Conservation (phyloP, 83 land plant genomes). For the Picea mariana region DNA sequence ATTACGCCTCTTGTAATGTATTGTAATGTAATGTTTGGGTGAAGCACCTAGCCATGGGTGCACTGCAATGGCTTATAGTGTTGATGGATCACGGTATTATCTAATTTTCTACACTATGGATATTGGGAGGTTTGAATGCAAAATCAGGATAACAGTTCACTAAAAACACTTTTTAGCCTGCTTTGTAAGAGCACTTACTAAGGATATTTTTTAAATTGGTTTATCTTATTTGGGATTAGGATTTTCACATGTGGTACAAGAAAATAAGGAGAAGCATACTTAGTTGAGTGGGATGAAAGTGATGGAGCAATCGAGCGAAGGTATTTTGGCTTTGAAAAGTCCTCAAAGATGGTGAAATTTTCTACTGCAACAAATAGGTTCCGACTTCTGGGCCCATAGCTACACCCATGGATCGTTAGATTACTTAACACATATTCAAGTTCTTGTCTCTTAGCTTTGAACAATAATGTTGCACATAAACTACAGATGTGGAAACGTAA, state of each 20-base stretch:
- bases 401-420: slow-evolving; percentile 22
- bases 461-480: slow-evolving; percentile 37
- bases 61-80: slow-evolving; percentile 91
- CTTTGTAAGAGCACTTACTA: too few species aligned
- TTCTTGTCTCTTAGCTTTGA: slow-evolving; percentile 30
- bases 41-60: slow-evolving; percentile 73
- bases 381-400: too few species aligned
- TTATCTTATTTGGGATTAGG: slow-evolving; percentile 23
- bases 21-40: too few species aligned
- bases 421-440: slow-evolving; percentile 38
- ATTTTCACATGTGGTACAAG: slow-evolving; percentile 91
- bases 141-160: too few species aligned
- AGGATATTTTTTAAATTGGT: too few species aligned
- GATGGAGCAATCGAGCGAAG: slow-evolving; percentile 84
- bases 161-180: too few species aligned
- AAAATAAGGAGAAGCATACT: slow-evolving; percentile 83
- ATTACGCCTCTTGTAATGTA: too few species aligned
- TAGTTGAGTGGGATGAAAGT: slow-evolving; percentile 96
- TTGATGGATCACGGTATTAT: slow-evolving; percentile 91
- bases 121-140: too few species aligned
- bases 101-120: too few species aligned
- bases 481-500: slow-evolving; percentile 43
- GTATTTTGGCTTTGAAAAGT: slow-evolving; percentile 77
- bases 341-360: slow-evolving; percentile 76
- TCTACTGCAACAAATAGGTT: slow-evolving; percentile 77